phyloP scores from a whole-genome alignment of 1,139 yeast species.

The Magnusiomyces magnusii region DNA sequence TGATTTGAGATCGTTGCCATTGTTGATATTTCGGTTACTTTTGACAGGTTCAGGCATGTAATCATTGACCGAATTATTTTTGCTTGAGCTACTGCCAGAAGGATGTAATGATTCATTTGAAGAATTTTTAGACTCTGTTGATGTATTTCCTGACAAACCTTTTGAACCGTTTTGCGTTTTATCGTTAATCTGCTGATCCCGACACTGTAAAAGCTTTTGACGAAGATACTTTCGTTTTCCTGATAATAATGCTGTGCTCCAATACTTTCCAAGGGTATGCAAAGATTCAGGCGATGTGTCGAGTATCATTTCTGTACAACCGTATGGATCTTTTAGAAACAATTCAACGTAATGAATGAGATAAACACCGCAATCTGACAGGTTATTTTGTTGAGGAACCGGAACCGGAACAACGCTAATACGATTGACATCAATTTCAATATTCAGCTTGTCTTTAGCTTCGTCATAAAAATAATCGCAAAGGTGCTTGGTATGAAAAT shows the following conservation, averaged over 20 bases:
- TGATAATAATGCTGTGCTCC: background rate
- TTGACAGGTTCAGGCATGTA: background rate
- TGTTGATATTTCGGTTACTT: background rate
- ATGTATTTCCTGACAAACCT: background rate
- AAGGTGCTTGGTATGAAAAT: constrained; percentile 47
- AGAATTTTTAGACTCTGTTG: constrained; percentile 40
- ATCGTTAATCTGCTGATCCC: background rate
- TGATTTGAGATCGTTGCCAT: too few relatives aligned
- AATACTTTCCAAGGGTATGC: background rate
- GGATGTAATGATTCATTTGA: constrained; percentile 63
- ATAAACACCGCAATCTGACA: constrained; percentile 94
- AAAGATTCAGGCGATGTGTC: background rate
- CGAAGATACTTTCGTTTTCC: background rate
- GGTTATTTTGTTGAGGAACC: constrained; percentile 82
- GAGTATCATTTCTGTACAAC: constrained; percentile 47
- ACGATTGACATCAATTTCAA: constrained; percentile 42
- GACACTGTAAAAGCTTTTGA: background rate
- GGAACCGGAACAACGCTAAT: constrained; percentile 41
- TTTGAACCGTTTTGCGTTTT: background rate
- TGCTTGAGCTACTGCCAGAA: background rate
- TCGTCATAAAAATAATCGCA: constrained; percentile 59
- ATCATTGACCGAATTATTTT: background rate
- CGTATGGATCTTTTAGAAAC: constrained; percentile 48
- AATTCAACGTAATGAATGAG: constrained; percentile 69
- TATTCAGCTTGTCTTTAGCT: constrained; percentile 54